phyloP scores from a whole-genome alignment of 306 rosid genomes.

The Castanea mollissima region DNA sequence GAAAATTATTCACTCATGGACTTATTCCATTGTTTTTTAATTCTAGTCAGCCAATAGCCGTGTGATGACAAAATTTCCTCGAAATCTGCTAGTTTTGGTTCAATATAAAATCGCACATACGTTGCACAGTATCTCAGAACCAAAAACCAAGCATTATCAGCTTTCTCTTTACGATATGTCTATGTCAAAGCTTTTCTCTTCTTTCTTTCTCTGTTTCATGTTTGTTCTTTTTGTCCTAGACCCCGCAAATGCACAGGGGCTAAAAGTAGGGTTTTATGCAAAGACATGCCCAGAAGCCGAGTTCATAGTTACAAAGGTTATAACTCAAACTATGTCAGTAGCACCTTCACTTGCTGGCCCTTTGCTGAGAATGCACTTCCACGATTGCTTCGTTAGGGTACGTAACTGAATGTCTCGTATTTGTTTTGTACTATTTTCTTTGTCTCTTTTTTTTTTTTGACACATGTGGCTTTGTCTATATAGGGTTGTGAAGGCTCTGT shows the following conservation, averaged over 20 bases:
- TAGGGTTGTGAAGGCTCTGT: constrained; percentile 54
- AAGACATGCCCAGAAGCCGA: constrained; percentile 26
- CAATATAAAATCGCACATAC: background rate
- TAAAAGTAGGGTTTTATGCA: constrained; percentile 30
- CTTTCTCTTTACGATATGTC: constrained; percentile 13
- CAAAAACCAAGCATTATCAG: background rate
- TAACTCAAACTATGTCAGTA: constrained; percentile 2
- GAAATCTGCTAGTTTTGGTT: background rate
- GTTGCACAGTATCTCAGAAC: background rate
- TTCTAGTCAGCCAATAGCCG: background rate
- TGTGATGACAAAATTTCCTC: background rate
- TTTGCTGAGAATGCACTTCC: constrained; percentile 42
- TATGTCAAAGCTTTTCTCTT: constrained; percentile 5
- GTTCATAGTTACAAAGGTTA: constrained; percentile 14
- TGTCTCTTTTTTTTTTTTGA: background rate
- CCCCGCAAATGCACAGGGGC: background rate
- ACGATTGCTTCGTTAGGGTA: constrained; percentile 51
- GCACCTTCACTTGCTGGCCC: constrained; percentile 35
- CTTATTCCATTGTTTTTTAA: background rate
- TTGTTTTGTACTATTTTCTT: background rate
- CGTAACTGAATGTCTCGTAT: background rate
- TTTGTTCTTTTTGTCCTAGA: background rate
- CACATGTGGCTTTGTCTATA: background rate
- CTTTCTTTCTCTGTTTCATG: constrained; percentile 5
- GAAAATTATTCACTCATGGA: background rate